Conservation (phyloP, 371 early-diverging fungal genomes). For the Rhizopus arrhizus region DNA sequence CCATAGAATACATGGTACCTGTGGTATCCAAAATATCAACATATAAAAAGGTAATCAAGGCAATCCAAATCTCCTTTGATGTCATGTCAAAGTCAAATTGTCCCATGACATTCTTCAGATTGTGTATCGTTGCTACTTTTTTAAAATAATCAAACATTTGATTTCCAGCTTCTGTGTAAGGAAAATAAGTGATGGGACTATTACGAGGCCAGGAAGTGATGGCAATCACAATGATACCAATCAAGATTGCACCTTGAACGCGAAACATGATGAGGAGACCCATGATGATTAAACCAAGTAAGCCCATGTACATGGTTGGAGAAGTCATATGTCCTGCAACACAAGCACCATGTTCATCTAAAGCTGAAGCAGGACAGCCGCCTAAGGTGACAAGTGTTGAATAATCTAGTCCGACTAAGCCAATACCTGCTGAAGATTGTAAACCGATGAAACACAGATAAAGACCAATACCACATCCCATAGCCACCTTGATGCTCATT, state of each 20-base stretch:
- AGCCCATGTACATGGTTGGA: slow-evolving; percentile 73
- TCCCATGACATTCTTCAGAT: slow-evolving; percentile 60
- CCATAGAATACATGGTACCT: slow-evolving; percentile 80
- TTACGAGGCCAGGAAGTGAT: slow-evolving; percentile 70
- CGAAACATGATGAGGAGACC: slow-evolving; percentile 62
- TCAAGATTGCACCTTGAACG: slow-evolving; percentile 73
- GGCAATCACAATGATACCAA: slow-evolving; percentile 71
- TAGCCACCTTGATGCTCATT: slow-evolving; percentile 70
- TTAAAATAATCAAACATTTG: slow-evolving; percentile 71
- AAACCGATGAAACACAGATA: slow-evolving; percentile 77
- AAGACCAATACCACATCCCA: slow-evolving; percentile 78
- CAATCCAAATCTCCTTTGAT: slow-evolving; percentile 72
- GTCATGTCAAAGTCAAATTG: slow-evolving; percentile 66
- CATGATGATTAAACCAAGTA: slow-evolving; percentile 76
- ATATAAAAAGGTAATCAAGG: slow-evolving; percentile 78
- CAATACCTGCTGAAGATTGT: slow-evolving; percentile 78
- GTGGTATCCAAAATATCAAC: slow-evolving; percentile 83
- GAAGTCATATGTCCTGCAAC: slow-evolving; percentile 63
- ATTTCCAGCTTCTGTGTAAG: slow-evolving; percentile 65
- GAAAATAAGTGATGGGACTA: slow-evolving; percentile 73
- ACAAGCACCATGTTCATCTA: slow-evolving; percentile 58
- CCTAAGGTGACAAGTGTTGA: slow-evolving; percentile 72
- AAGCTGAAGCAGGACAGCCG: slow-evolving; percentile 60
- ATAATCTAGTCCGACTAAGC: slow-evolving; percentile 59
- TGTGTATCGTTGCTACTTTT: slow-evolving; percentile 68